These are phyloP conservation scores for Ascoidea rubescens DNA, from an alignment of 805 yeast genomes.

Conservation along the genomic window DNA sequence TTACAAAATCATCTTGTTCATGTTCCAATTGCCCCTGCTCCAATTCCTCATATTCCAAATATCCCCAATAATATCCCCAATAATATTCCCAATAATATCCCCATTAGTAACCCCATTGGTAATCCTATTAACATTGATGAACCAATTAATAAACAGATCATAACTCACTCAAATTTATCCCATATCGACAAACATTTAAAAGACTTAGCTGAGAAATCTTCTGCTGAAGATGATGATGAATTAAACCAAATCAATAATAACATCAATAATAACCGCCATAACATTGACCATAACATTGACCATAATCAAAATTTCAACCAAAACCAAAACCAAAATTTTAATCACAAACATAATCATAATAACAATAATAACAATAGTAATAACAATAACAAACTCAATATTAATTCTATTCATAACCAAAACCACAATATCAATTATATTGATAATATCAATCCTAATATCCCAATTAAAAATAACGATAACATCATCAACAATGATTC, in stretches of 20 bases:
- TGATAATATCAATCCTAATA: neutral
- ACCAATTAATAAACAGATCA: too few species aligned
- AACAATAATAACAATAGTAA: constrained; percentile 17
- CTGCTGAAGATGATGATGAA: neutral
- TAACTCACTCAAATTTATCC: neutral
- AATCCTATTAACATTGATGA: neutral
- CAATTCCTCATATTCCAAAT: neutral
- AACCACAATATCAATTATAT: constrained; percentile 4
- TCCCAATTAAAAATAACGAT: constrained; percentile 3
- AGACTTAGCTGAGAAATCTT: neutral
- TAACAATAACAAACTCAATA: constrained; percentile 10
- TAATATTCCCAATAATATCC: too few species aligned
- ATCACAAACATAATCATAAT: constrained; percentile 16
- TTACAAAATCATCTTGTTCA: too few species aligned
- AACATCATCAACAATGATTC: neutral
- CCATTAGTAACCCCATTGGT: too few species aligned
- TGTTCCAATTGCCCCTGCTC: too few species aligned
- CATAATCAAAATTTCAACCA: neutral
- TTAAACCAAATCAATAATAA: neutral
- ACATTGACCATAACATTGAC: neutral
- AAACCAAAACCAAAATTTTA: neutral
- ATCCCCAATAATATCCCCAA: too few species aligned
- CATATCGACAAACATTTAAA: neutral
- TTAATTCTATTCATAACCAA: constrained; percentile 3
- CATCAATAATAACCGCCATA: neutral